A percentile compares a stretch with the other conserved stretches of the same genome.
Conservation (phyloP, 129 eudicot species). For the Deinandra increscens region DNA sequence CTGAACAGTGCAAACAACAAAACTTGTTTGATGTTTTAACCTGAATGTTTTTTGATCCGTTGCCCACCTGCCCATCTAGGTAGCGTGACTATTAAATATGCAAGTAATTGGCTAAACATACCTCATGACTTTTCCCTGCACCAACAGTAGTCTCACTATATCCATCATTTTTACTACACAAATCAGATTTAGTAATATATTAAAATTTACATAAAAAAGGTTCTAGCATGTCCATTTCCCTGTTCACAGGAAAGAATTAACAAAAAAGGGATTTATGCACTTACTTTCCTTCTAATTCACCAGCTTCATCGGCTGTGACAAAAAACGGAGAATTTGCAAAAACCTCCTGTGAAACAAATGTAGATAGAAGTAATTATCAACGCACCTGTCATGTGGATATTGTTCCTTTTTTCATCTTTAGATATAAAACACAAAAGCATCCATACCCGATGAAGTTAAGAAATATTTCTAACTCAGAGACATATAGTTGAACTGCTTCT, state of each 20-base stretch:
- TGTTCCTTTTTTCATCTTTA: neutral
- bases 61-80: neutral
- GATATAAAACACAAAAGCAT: neutral
- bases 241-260: neutral
- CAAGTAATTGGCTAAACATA: slow-evolving; percentile 30
- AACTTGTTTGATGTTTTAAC: no score
- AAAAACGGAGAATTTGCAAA: slow-evolving; percentile 88
- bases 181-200: no score
- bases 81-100: neutral
- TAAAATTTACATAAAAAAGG: no score
- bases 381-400: slow-evolving; percentile 2
- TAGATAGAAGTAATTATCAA: slow-evolving; percentile 2
- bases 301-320: slow-evolving; percentile 90
- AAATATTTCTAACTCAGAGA: no score
- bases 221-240: neutral
- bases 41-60: neutral
- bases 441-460: slow-evolving; percentile 78
- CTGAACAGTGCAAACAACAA: no score
- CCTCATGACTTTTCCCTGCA: slow-evolving; percentile 84
- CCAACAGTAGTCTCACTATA: slow-evolving; percentile 74
- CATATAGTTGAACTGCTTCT: no score
- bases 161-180: slow-evolving; percentile 59
- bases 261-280: slow-evolving; percentile 14
- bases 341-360: slow-evolving; percentile 53
- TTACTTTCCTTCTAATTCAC: slow-evolving; percentile 66